These are phyloP conservation scores for Malus hybrid DNA, from an alignment of 331 rosid genomes.

Conservation along the genomic window DNA sequence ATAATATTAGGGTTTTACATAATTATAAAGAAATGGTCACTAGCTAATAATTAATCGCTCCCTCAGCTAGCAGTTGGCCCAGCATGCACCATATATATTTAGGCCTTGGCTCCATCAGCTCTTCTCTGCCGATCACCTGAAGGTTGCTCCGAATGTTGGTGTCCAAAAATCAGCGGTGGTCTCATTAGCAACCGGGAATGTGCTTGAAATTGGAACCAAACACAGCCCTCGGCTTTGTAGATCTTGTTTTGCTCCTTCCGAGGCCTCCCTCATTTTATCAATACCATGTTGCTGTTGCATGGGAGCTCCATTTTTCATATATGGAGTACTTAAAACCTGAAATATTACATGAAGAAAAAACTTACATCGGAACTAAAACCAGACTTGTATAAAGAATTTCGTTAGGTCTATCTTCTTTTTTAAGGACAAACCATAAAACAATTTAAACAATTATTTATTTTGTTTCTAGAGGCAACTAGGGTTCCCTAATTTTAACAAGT, in stretches of 20 bases:
- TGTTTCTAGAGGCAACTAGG: neutral
- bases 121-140: conserved; percentile 23
- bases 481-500: neutral
- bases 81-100: neutral
- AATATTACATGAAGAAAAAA: conserved; percentile 6
- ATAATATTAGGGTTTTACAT: neutral
- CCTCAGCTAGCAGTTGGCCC: neutral
- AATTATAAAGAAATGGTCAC: neutral
- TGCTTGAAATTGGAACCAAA: conserved; percentile 89
- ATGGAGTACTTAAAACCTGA: conserved; percentile 83
- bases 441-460: neutral
- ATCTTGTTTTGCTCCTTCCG: conserved; percentile 44
- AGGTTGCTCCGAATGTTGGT: conserved; percentile 69
- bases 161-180: conserved; percentile 86
- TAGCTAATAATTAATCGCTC: neutral
- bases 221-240: conserved; percentile 82
- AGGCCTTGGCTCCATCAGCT: neutral
- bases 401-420: neutral
- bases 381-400: neutral
- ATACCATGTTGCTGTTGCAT: conserved; percentile 55
- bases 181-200: conserved; percentile 71
- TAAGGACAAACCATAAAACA: neutral
- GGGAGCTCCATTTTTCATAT: conserved; percentile 62
- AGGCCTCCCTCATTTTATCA: conserved; percentile 22
- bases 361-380: neutral